phyloP scores from a whole-genome alignment of 306 rosid genomes.

The Casuarina equisetifolia region DNA sequence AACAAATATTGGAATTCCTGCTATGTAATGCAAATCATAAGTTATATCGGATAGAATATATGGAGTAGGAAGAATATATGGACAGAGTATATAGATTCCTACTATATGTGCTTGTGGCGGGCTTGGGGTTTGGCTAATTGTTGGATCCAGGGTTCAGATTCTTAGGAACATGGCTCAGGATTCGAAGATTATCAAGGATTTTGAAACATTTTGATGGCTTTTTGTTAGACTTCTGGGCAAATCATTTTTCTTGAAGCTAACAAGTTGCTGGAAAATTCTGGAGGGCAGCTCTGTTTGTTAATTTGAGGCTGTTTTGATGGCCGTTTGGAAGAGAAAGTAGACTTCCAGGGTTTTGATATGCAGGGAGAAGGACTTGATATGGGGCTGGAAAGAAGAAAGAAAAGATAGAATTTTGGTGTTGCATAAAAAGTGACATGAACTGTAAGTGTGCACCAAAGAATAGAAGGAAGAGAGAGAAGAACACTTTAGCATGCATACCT shows the following conservation, averaged over 20 bases:
- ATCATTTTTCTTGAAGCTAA: background rate
- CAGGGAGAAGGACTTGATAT: background rate
- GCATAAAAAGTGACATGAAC: no score
- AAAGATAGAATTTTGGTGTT: no score
- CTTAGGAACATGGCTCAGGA: background rate
- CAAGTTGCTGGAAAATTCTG: no score
- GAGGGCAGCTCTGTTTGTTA: no score
- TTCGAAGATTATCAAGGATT: background rate
- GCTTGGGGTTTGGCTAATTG: background rate
- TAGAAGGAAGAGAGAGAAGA: no score
- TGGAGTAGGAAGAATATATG: background rate
- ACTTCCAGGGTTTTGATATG: no score
- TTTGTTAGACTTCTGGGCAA: background rate
- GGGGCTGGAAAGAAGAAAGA: background rate
- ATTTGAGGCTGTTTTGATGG: background rate
- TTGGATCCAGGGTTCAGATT: background rate
- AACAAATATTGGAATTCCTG: background rate
- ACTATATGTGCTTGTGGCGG: no score
- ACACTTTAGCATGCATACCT: no score
- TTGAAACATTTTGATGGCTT: background rate
- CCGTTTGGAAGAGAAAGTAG: background rate
- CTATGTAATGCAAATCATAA: background rate
- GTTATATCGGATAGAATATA: background rate
- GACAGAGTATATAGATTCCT: no score
- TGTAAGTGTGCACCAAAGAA: no score